phyloP scores from a whole-genome alignment of 805 yeast species.

The Starmerella ratchasimensis region DNA sequence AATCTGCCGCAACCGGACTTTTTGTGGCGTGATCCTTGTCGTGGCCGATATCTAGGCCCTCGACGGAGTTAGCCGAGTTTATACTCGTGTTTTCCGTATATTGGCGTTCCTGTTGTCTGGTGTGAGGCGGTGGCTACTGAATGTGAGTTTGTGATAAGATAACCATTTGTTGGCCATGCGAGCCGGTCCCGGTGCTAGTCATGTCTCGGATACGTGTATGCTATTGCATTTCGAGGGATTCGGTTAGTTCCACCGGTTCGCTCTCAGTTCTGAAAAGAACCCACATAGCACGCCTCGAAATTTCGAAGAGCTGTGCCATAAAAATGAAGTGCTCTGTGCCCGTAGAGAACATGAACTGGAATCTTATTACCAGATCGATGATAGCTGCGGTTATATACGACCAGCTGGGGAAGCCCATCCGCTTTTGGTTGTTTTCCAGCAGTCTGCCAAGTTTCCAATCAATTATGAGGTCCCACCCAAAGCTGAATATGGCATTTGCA shows the following conservation, averaged over 20 bases:
- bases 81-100: too few relatives aligned
- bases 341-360: slow-evolving; percentile 57
- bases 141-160: too few relatives aligned
- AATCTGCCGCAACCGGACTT: too few relatives aligned
- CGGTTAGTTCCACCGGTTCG: slow-evolving; percentile 35
- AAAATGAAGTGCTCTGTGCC: slow-evolving; percentile 48
- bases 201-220: background rate
- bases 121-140: too few relatives aligned
- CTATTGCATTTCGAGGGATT: slow-evolving; percentile 12
- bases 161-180: too few relatives aligned
- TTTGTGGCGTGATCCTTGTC: too few relatives aligned
- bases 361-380: slow-evolving; percentile 54
- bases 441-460: slow-evolving; percentile 50
- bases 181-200: background rate
- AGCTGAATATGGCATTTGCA: slow-evolving; percentile 62
- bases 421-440: background rate
- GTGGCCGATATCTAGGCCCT: too few relatives aligned
- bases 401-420: slow-evolving; percentile 27
- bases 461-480: slow-evolving; percentile 75
- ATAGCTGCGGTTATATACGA: slow-evolving; percentile 45
- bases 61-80: too few relatives aligned
- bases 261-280: slow-evolving; percentile 69
- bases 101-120: too few relatives aligned
- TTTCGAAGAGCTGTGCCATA: slow-evolving; percentile 56
- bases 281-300: slow-evolving; percentile 83